Conservation (phyloP, 139 green algal species). For the Diplosphaera chodatii region DNA sequence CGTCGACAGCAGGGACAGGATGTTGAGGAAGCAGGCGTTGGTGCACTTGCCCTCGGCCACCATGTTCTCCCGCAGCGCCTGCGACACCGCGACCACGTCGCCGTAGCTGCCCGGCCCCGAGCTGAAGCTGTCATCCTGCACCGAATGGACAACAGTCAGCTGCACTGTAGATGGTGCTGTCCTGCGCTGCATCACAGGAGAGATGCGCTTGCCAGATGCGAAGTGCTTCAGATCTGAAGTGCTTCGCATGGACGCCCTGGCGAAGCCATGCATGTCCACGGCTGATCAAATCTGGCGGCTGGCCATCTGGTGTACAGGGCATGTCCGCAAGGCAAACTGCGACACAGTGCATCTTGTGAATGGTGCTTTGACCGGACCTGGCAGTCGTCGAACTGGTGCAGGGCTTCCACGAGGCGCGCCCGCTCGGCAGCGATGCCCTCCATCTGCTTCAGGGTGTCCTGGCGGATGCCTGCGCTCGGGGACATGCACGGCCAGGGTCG, state of each 20-base stretch:
- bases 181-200: too few species aligned
- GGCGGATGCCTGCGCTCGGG: not conserved
- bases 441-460: not conserved
- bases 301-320: too few species aligned
- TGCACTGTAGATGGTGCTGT: too few species aligned
- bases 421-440: not conserved
- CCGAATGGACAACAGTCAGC: too few species aligned
- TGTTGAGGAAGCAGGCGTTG: not conserved
- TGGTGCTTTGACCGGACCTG: not conserved
- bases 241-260: too few species aligned
- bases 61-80: not conserved
- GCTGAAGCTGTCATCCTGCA: not conserved
- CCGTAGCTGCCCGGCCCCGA: not conserved
- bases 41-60: not conserved
- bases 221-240: too few species aligned
- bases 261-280: too few species aligned
- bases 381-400: not conserved
- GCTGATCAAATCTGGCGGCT: too few species aligned
- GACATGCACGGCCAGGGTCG: too few species aligned
- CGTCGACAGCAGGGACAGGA: not conserved
- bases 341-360: too few species aligned
- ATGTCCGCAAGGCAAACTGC: too few species aligned
- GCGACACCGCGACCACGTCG: not conserved
- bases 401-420: not conserved
- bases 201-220: too few species aligned